phyloP scores from a whole-genome alignment of 352 stramenopile species.

The Hyaloperonospora arabidopsidis region DNA sequence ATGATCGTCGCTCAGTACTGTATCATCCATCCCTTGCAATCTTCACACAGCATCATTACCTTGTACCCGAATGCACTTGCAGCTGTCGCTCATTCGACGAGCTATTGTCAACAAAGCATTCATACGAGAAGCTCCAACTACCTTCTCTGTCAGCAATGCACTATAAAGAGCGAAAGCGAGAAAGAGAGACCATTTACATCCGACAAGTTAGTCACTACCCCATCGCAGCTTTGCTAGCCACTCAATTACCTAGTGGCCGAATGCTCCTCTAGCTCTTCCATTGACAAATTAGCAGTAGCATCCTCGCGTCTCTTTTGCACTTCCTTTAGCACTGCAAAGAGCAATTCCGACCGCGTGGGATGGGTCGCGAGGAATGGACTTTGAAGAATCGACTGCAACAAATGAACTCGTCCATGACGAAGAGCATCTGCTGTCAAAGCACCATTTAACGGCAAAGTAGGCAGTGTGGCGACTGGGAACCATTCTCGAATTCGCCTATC shows the following conservation, averaged over 20 bases:
- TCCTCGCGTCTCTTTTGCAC: constrained; percentile 11
- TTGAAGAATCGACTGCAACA: constrained; percentile 41
- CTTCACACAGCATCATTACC: constrained; percentile 11
- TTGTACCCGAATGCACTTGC: constrained; percentile 31
- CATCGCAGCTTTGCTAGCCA: neutral
- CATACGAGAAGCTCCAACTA: constrained; percentile 16
- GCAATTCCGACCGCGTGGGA: constrained; percentile 36
- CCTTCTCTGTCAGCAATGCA: constrained; percentile 20
- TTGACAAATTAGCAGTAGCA: constrained; percentile 4
- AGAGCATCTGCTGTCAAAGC: constrained; percentile 12
- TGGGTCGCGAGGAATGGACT: constrained; percentile 44
- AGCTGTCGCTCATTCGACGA: constrained; percentile 23
- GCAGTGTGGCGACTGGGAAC: constrained; percentile 34
- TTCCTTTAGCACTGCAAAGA: constrained; percentile 28
- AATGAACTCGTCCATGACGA: constrained; percentile 23
- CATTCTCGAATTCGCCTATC: constrained; percentile 22
- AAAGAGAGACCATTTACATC: neutral
- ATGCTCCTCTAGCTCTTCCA: constrained; percentile 11
- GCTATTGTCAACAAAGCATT: constrained; percentile 29
- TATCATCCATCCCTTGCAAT: neutral
- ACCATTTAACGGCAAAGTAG: constrained; percentile 24
- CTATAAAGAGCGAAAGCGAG: constrained; percentile 15
- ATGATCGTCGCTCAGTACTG: too few relatives aligned
- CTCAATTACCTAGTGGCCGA: constrained; percentile 13
- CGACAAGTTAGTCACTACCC: constrained; percentile 1